Percentiles rank a stretch among this genome's conserved stretches.
These are phyloP conservation scores for Phytopythium helicoides DNA, from an alignment of 352 stramenopile genomes.

Conservation along the genomic window DNA sequence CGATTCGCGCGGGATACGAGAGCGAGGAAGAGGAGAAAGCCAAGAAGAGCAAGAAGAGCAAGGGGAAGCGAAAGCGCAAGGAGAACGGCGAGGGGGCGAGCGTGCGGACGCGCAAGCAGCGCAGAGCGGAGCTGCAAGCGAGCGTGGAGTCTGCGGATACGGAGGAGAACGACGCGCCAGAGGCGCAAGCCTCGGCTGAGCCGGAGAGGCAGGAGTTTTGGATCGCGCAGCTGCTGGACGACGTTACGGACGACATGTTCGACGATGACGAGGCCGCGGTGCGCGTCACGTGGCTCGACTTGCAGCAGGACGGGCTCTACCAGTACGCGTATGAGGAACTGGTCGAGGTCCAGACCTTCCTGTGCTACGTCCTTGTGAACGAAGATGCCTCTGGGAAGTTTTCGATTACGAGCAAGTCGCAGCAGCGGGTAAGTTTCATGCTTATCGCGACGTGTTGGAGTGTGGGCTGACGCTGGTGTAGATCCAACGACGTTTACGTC, in stretches of 20 bases:
- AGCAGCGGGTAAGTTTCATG: conserved; percentile 27
- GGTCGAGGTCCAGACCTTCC: conserved; percentile 58
- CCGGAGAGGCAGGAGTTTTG: conserved; percentile 52
- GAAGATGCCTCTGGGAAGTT: conserved; percentile 33
- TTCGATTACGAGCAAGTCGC: conserved; percentile 61
- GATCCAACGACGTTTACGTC: conserved; percentile 28
- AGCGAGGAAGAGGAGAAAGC: conserved; percentile 1
- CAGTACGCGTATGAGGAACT: conserved; percentile 56
- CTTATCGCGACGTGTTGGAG: neutral
- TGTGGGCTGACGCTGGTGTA: neutral
- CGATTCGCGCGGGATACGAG: conserved; percentile 32
- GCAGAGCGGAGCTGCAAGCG: conserved; percentile 3
- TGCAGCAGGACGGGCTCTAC: conserved; percentile 25
- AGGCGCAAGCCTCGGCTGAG: no score
- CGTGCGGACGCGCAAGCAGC: conserved; percentile 7
- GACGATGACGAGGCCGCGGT: conserved; percentile 40
- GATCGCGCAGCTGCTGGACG: conserved; percentile 66
- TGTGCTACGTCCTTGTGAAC: conserved; percentile 66
- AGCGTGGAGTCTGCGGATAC: conserved; percentile 1
- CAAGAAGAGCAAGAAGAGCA: neutral
- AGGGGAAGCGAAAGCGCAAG: conserved; percentile 6
- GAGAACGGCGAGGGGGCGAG: conserved; percentile 9
- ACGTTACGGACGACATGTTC: conserved; percentile 74
- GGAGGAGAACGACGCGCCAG: no score
- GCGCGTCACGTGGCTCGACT: conserved; percentile 61